Percentiles rank a stretch among this genome's conserved stretches.
Evolutionary conservation across 2,329 filamentous ascomycete species (phyloP).

Genomic region (Ramichloridium luteum): DNA sequence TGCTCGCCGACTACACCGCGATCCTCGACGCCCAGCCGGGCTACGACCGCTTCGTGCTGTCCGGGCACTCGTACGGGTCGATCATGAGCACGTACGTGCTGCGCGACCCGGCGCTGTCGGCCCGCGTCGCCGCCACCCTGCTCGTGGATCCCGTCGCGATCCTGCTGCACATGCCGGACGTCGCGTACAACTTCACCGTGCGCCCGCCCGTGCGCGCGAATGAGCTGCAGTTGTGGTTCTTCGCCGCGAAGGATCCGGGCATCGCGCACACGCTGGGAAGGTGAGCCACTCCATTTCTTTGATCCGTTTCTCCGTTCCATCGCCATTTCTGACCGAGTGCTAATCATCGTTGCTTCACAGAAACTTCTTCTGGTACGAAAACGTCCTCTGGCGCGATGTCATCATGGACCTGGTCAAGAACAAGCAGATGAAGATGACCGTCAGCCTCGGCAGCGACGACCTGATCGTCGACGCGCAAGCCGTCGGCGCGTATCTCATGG

Average conservation of each 20-base stretch:
- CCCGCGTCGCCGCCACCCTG: conserved; percentile 37
- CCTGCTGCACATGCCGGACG: conserved; percentile 55
- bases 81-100: conserved; percentile 52
- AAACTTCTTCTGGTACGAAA: conserved; percentile 61
- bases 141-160: conserved; percentile 55
- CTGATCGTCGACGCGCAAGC: conserved; percentile 51
- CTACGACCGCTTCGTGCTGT: conserved; percentile 47
- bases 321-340: too few species aligned
- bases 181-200: conserved; percentile 59
- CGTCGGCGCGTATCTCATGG: conserved; percentile 46
- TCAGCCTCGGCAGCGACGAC: conserved; percentile 48
- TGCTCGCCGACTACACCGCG: conserved; percentile 43
- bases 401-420: conserved; percentile 30
- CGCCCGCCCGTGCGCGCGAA: conserved; percentile 40
- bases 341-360: too few species aligned
- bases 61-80: conserved; percentile 51
- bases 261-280: conserved; percentile 50
- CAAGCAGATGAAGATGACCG: conserved; percentile 35
- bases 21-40: conserved; percentile 50
- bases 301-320: too few species aligned
- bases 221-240: conserved; percentile 59
- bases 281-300: too few species aligned
- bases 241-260: conserved; percentile 54
- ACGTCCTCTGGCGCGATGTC: conserved; percentile 58
- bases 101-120: conserved; percentile 32